Base-by-base conservation (phyloP, 257 asterid species). In the Lycium barbarum region DNA sequence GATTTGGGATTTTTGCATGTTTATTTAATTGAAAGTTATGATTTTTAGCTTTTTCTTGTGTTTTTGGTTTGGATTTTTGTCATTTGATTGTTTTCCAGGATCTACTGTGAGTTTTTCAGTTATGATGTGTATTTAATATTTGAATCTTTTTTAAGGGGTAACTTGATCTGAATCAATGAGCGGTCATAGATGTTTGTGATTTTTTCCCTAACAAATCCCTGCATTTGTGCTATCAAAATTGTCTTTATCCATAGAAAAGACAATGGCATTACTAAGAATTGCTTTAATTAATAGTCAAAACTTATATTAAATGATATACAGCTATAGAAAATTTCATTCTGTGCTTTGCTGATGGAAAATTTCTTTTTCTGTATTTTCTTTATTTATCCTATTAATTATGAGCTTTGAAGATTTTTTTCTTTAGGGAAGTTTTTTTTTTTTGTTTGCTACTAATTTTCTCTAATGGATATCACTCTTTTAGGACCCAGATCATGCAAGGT, bases 1-100 rank as follows among this genome's bases (percentile, higher is more conserved):
- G 98, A 97, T 93, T 97, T 91, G 86, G 70, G 84, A 68, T 88
- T 83, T 85, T 86, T 87, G 85, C 68, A 81, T 88, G 86, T 79
- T 84, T 66, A 70, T 76, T 89, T 89, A 90, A 89, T 91, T 53
- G 85, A 87, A 83, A 72, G 80, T 86, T 81, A 86, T 84, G 82
- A 84, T 67, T 82, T 73, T 66, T 71, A 8, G 33, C 33, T 26
- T 40, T 35, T 68, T 45, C 35, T 65, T 13, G 68, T 72, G 81
- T 55, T 57, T 84, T 17, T 26, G 33, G 33, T 26, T 79, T 83
- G 45, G 8, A 35, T 81, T 78, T 78, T 78, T 26, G 26, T 53
- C n/a, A 55, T 53, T 78, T 78, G 65, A 78, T 78, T 51, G 82
- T 33, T 53, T 72, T 40, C 45, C 10, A 40, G 33, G n/a, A 13